Conservation (phyloP, 2,329 filamentous ascomycete species). For the Curvularia sp. region DNA sequence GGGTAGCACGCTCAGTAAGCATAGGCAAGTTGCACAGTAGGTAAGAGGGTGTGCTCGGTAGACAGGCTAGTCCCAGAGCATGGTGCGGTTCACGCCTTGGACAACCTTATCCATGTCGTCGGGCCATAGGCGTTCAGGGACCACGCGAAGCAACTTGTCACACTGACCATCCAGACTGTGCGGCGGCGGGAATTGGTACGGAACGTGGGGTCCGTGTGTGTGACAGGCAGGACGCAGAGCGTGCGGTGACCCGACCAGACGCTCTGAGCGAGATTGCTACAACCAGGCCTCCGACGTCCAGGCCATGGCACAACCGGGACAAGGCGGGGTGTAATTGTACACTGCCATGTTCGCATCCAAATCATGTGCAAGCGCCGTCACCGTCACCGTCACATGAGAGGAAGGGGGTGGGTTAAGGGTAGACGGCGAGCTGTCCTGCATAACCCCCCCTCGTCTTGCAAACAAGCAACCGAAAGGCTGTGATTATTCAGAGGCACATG, state of each 20-base stretch:
- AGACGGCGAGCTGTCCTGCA: slow-evolving; percentile 10
- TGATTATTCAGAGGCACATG: slow-evolving; percentile 13
- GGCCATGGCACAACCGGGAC: slow-evolving; percentile 14
- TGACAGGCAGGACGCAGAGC: slow-evolving; percentile 30
- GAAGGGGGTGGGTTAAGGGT: not conserved
- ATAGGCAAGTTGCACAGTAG: slow-evolving; percentile 36
- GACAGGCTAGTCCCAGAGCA: slow-evolving; percentile 25
- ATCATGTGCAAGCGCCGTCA: slow-evolving; percentile 12
- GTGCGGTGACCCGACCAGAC: slow-evolving; percentile 6
- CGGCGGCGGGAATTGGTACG: slow-evolving; percentile 28
- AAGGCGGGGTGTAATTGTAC: slow-evolving; percentile 4
- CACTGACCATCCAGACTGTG: slow-evolving; percentile 27
- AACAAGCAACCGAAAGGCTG: slow-evolving; percentile 6
- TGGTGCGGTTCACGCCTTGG: slow-evolving; percentile 38
- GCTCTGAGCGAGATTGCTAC: slow-evolving; percentile 20
- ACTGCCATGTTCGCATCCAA: slow-evolving; percentile 13
- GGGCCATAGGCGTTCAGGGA: slow-evolving; percentile 45
- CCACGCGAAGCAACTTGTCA: slow-evolving; percentile 32
- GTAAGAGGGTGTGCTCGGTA: slow-evolving; percentile 9
- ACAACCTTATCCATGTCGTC: slow-evolving; percentile 46
- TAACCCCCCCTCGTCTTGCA: not conserved
- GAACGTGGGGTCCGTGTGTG: slow-evolving; percentile 38
- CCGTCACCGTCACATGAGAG: too few relatives aligned
- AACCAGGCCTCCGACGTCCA: slow-evolving; percentile 11
- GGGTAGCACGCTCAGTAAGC: slow-evolving; percentile 39